Conservation (phyloP, 2,329 filamentous ascomycete genomes). For the Falciphora oryzae region DNA sequence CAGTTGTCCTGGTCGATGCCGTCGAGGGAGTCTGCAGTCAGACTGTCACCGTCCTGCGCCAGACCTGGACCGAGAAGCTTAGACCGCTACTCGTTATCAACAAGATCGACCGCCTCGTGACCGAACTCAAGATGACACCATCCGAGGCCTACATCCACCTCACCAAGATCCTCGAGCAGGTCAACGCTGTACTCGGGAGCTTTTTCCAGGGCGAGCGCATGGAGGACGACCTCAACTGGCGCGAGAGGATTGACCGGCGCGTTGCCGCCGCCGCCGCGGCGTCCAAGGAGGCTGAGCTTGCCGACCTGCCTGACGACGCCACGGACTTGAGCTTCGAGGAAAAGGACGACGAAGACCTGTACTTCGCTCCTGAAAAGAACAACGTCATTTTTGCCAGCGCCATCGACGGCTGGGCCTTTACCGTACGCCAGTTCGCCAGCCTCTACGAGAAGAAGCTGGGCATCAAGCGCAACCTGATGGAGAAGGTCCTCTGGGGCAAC, state of each 20-base stretch:
- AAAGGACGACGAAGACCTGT: constrained; percentile 91
- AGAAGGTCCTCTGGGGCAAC: constrained; percentile 95
- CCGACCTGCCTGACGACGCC: constrained; percentile 43
- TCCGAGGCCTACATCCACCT: constrained; percentile 85
- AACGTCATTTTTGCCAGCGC: constrained; percentile 99
- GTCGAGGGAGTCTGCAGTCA: constrained; percentile 98
- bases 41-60: constrained; percentile 91
- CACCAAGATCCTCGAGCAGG: constrained; percentile 84
- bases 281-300: constrained; percentile 25
- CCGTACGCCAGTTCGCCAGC: constrained; percentile 84
- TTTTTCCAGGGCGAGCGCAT: constrained; percentile 98
- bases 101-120: constrained; percentile 94
- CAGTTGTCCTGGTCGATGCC: constrained; percentile 89
- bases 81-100: constrained; percentile 95
- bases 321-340: constrained; percentile 74
- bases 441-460: constrained; percentile 96
- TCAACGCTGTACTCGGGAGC: constrained; percentile 94
- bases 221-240: constrained; percentile 96
- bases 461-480: constrained; percentile 79
- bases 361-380: constrained; percentile 96
- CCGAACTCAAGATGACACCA: constrained; percentile 90
- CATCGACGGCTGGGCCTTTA: constrained; percentile 98
- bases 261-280: constrained; percentile 64
- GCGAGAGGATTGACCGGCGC: constrained; percentile 84
- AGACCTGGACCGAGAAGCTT: constrained; percentile 92